These are phyloP conservation scores for Ilyonectria destructans DNA, from an alignment of 2,329 filamentous ascomycete species.

Conservation along the genomic window DNA sequence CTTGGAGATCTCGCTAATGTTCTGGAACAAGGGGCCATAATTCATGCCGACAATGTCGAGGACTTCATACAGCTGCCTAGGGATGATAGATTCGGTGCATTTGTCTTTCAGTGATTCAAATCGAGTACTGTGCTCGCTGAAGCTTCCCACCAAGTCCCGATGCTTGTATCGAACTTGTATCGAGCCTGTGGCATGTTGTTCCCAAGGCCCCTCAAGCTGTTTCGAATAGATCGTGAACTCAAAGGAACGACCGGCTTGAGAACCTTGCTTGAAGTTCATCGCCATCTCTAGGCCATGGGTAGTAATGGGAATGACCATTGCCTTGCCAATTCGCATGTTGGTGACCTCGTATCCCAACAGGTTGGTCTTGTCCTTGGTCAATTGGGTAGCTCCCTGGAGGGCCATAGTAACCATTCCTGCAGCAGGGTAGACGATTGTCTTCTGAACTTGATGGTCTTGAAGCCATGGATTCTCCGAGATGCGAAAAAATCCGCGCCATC, in stretches of 20 bases:
- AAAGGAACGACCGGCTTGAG: conserved; percentile 29
- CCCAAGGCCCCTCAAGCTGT: conserved; percentile 57
- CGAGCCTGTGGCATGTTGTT: conserved; percentile 60
- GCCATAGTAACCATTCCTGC: conserved; percentile 67
- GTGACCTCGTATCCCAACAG: conserved; percentile 61
- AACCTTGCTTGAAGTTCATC: conserved; percentile 59
- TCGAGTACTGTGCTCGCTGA: conserved; percentile 41
- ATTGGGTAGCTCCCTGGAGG: conserved; percentile 63
- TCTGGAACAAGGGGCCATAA: conserved; percentile 67
- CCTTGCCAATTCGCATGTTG: conserved; percentile 64
- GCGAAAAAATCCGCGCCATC: conserved; percentile 67
- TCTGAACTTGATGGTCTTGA: conserved; percentile 67
- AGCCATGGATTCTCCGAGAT: conserved; percentile 68
- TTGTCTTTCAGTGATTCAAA: conserved; percentile 45
- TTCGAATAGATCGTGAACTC: conserved; percentile 66
- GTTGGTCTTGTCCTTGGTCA: conserved; percentile 46
- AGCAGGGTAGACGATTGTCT: conserved; percentile 66
- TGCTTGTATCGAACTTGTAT: conserved; percentile 50
- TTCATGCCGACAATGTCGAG: conserved; percentile 68
- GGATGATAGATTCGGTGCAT: conserved; percentile 55
- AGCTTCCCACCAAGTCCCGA: conserved; percentile 37
- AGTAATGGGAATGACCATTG: conserved; percentile 66
- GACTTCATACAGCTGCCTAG: conserved; percentile 66
- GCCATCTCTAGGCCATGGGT: conserved; percentile 66
- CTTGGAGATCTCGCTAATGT: conserved; percentile 58